Evolutionary conservation across 345 rosid genomes (phyloP).

Genomic region (Eucalyptus erythrocorys): DNA sequence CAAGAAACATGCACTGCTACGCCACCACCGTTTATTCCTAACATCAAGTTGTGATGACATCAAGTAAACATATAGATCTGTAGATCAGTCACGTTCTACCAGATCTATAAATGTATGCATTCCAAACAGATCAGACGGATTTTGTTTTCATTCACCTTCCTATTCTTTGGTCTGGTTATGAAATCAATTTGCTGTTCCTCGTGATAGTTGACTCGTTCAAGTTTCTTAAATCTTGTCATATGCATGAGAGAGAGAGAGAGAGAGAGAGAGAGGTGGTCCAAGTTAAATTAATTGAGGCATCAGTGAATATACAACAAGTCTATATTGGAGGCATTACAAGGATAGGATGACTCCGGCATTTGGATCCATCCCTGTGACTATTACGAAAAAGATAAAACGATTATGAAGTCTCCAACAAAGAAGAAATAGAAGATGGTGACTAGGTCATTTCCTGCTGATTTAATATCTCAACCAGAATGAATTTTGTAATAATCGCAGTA

Average conservation of each 20-base stretch:
- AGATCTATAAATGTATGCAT: neutral
- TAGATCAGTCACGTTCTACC: neutral
- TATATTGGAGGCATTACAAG: neutral
- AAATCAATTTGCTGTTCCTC: neutral
- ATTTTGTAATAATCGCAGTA: neutral
- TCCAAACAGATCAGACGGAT: neutral
- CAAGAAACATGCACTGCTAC: neutral
- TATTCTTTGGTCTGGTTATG: neutral
- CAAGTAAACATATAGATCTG: neutral
- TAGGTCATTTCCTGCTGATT: neutral
- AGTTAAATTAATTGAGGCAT: neutral
- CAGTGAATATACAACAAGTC: neutral
- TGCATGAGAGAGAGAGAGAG: neutral
- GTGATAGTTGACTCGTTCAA: neutral
- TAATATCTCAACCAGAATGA: neutral
- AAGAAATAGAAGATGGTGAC: neutral
- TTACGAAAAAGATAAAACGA: neutral
- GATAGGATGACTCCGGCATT: neutral
- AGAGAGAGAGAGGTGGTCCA: neutral
- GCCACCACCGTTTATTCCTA: neutral
- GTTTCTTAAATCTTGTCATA: neutral
- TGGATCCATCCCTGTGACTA: neutral
- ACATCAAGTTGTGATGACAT: neutral
- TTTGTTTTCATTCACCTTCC: neutral
- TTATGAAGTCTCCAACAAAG: neutral